Percentiles rank a stretch among this genome's conserved stretches.
Evolutionary conservation across 169 alveolate species (phyloP).

Genomic region (Babesia ovata): DNA sequence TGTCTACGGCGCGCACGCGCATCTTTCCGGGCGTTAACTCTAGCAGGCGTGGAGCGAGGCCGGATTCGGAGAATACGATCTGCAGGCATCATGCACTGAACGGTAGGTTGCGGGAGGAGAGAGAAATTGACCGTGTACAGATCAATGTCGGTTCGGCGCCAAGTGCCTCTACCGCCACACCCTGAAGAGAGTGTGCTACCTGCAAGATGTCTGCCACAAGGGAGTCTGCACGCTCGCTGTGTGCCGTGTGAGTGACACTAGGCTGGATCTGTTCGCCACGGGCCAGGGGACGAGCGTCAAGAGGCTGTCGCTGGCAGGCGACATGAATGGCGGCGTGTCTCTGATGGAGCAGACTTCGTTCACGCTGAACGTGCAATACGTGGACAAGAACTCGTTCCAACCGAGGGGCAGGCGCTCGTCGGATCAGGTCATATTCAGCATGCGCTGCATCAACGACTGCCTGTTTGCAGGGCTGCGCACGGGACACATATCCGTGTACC

Average conservation of each 20-base stretch:
- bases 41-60: constrained; percentile 25
- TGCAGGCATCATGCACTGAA: constrained; percentile 59
- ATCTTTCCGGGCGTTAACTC: not conserved
- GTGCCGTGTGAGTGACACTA: constrained; percentile 31
- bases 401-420: constrained; percentile 20
- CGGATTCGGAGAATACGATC: constrained; percentile 14
- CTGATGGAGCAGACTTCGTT: constrained; percentile 35
- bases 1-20: constrained; percentile 1
- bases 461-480: constrained; percentile 58
- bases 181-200: constrained; percentile 28
- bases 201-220: constrained; percentile 45
- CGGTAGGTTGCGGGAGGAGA: constrained; percentile 16
- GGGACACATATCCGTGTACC: constrained; percentile 67
- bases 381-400: constrained; percentile 9
- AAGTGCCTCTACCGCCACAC: constrained; percentile 57
- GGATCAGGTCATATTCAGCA: constrained; percentile 45
- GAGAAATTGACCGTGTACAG: constrained; percentile 3
- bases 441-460: constrained; percentile 64
- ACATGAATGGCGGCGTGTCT: constrained; percentile 40
- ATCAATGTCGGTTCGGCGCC: constrained; percentile 66
- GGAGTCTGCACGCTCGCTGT: constrained; percentile 50
- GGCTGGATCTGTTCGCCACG: constrained; percentile 55
- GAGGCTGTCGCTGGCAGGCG: constrained; percentile 46
- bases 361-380: constrained; percentile 28
- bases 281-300: constrained; percentile 57